These are phyloP conservation scores for Candida anglica DNA, from an alignment of 805 yeast genomes.

Conservation along the genomic window DNA sequence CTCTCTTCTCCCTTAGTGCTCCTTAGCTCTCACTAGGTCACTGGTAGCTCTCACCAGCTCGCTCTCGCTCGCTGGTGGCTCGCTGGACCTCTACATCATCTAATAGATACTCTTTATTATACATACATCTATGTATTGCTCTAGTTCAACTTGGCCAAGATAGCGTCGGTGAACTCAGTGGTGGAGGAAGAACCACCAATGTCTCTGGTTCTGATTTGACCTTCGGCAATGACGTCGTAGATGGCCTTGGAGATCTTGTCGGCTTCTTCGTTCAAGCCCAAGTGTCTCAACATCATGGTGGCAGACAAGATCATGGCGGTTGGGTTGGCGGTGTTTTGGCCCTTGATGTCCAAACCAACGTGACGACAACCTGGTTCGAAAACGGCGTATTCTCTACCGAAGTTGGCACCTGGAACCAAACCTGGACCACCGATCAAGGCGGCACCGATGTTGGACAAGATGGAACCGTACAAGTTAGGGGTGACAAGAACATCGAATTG, in stretches of 20 bases:
- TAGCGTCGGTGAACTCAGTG: slow-evolving; percentile 91
- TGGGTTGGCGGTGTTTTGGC: slow-evolving; percentile 94
- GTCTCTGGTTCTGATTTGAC: slow-evolving; percentile 80
- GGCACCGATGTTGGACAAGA: slow-evolving; percentile 96
- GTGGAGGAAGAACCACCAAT: slow-evolving; percentile 89
- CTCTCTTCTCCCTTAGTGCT: too few relatives aligned
- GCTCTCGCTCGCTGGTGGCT: too few relatives aligned
- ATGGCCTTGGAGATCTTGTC: slow-evolving; percentile 87
- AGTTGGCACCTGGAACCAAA: slow-evolving; percentile 96
- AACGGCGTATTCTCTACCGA: slow-evolving; percentile 95
- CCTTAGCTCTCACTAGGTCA: too few relatives aligned
- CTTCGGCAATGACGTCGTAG: slow-evolving; percentile 85
- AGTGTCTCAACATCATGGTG: slow-evolving; percentile 88
- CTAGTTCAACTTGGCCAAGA: slow-evolving; percentile 61
- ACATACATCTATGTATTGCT: too few relatives aligned
- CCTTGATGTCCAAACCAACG: slow-evolving; percentile 95
- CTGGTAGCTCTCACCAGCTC: too few relatives aligned
- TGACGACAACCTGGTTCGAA: slow-evolving; percentile 99
- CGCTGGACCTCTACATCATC: too few relatives aligned
- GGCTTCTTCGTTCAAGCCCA: slow-evolving; percentile 82
- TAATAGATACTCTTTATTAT: too few relatives aligned
- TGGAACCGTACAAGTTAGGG: slow-evolving; percentile 97
- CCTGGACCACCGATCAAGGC: slow-evolving; percentile 98
- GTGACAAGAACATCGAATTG: slow-evolving; percentile 97
- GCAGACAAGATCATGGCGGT: slow-evolving; percentile 95